Conservation (phyloP, 306 rosid genomes). For the Adenanthera pavonina region DNA sequence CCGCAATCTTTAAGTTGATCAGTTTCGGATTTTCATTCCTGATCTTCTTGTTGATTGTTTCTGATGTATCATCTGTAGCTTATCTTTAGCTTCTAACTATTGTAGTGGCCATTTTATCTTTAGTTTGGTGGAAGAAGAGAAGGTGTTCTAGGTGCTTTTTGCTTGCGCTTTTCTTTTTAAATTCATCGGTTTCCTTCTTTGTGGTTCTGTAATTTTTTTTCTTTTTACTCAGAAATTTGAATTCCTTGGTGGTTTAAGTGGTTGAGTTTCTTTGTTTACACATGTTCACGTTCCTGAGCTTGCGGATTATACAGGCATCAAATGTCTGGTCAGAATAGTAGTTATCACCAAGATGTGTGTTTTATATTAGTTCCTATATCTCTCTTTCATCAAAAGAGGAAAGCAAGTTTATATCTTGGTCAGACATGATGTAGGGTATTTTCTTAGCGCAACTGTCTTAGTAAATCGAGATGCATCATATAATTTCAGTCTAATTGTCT, state of each 20-base stretch:
- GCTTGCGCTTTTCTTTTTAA: background rate
- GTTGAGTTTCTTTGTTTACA: background rate
- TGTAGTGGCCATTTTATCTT: constrained; percentile 13
- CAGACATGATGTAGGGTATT: background rate
- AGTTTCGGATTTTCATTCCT: constrained; percentile 20
- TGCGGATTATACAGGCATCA: background rate
- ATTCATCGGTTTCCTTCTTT: background rate
- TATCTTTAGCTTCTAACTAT: constrained; percentile 28
- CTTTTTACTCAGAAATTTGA: constrained; percentile 25
- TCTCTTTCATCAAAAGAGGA: background rate
- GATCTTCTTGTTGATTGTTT: constrained; percentile 39
- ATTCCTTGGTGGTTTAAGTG: constrained; percentile 9
- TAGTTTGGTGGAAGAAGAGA: background rate
- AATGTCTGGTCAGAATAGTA: constrained; percentile 27
- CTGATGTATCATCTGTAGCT: constrained; percentile 44
- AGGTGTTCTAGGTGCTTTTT: background rate
- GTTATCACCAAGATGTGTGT: background rate
- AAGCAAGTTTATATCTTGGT: background rate
- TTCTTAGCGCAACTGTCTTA: background rate
- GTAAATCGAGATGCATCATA: background rate
- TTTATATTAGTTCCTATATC: constrained; percentile 15
- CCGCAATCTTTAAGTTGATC: constrained; percentile 39
- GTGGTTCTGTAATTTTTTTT: background rate
- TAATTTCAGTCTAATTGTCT: constrained; percentile 10
- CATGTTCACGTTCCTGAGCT: constrained; percentile 23